These are phyloP conservation scores for Globisporangium camurandrum DNA, from an alignment of 352 stramenopile genomes.

Conservation along the genomic window DNA sequence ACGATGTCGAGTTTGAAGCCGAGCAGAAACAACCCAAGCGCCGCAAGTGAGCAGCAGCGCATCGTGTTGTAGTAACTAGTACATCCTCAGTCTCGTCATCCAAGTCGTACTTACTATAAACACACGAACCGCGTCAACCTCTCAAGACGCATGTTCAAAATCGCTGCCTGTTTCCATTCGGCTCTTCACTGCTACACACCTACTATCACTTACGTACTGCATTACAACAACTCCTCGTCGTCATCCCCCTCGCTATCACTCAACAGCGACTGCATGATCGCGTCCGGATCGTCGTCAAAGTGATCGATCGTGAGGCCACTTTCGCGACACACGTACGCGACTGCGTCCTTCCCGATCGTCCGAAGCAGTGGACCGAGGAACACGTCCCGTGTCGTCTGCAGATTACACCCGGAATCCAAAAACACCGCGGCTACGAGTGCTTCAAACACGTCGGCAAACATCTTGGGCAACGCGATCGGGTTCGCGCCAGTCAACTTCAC, in stretches of 20 bases:
- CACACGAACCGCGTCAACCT: too few relatives aligned
- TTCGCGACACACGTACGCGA: slow-evolving; percentile 65
- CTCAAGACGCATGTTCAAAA: too few relatives aligned
- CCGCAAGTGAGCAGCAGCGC: background rate
- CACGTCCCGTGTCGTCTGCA: slow-evolving; percentile 68
- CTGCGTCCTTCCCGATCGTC: slow-evolving; percentile 63
- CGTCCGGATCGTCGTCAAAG: slow-evolving; percentile 12
- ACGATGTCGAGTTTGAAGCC: slow-evolving; percentile 4
- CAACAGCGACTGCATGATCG: slow-evolving; percentile 16
- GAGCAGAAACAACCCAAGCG: slow-evolving; percentile 6
- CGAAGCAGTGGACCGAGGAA: slow-evolving; percentile 75
- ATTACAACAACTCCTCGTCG: background rate
- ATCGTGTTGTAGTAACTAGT: background rate
- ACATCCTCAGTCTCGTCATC: background rate
- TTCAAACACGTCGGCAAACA: slow-evolving; percentile 86
- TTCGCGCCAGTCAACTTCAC: slow-evolving; percentile 20
- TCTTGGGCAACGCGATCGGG: slow-evolving; percentile 59
- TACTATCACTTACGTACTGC: too few relatives aligned
- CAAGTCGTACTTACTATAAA: too few relatives aligned
- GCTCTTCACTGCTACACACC: too few relatives aligned
- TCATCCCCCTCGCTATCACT: slow-evolving; percentile 12
- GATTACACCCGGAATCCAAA: slow-evolving; percentile 63
- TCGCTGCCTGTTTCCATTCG: too few relatives aligned
- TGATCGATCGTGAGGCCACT: slow-evolving; percentile 43
- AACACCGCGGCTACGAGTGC: slow-evolving; percentile 83